Evolutionary conservation across 805 yeast genomes (phyloP).

Genomic region (Nematodospora valgi): DNA sequence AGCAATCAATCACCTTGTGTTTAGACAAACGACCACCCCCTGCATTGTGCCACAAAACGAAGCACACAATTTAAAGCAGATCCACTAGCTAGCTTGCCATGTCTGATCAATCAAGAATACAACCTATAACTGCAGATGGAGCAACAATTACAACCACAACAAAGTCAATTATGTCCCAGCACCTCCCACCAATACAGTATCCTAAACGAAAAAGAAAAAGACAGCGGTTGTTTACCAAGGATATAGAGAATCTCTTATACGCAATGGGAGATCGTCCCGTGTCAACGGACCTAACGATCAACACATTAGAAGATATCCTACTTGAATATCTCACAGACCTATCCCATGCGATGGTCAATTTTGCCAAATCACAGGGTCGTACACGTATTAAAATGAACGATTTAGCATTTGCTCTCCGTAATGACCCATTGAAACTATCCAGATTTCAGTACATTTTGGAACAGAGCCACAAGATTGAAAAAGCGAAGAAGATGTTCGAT

Average conservation of each 20-base stretch:
- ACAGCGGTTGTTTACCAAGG: slow-evolving; percentile 37
- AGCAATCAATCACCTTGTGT: too few relatives aligned
- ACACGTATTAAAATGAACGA: slow-evolving; percentile 40
- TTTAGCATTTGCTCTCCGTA: slow-evolving; percentile 36
- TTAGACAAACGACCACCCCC: too few relatives aligned
- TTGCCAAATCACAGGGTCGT: slow-evolving; percentile 37
- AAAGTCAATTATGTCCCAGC: too few relatives aligned
- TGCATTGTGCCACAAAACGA: too few relatives aligned
- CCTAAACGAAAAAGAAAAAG: slow-evolving; percentile 21
- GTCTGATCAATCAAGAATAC: too few relatives aligned
- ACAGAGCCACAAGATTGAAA: slow-evolving; percentile 33
- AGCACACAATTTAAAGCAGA: too few relatives aligned
- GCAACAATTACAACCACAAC: too few relatives aligned
- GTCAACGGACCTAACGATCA: slow-evolving; percentile 35
- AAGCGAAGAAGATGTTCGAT: slow-evolving; percentile 40
- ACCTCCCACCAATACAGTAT: slow-evolving; percentile 9
- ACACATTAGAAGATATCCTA: slow-evolving; percentile 36
- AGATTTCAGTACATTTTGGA: slow-evolving; percentile 39
- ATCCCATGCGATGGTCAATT: slow-evolving; percentile 28
- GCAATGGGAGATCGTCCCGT: slow-evolving; percentile 42
- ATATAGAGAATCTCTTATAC: slow-evolving; percentile 38
- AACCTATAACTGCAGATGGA: too few relatives aligned
- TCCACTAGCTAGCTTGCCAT: too few relatives aligned
- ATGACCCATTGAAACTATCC: slow-evolving; percentile 41
- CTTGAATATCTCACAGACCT: slow-evolving; percentile 35